Evolutionary conservation across 805 yeast genomes (phyloP).

Genomic region (Myxozyma udenii): DNA sequence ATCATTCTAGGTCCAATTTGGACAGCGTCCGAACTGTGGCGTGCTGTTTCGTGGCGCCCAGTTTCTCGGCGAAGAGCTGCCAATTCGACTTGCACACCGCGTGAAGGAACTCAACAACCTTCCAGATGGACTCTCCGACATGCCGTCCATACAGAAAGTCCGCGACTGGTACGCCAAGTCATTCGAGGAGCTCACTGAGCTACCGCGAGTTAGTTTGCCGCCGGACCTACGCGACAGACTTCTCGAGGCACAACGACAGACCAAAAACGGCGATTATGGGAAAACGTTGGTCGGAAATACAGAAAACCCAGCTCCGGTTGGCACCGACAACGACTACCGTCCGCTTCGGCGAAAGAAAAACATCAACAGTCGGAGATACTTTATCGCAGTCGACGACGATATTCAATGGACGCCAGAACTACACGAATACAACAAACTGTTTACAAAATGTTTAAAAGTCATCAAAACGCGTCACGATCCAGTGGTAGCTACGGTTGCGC

Average conservation of each 20-base stretch:
- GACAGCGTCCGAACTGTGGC: conserved; percentile 62
- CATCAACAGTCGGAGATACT: conserved; percentile 43
- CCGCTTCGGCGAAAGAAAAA: conserved; percentile 2
- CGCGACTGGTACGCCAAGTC: conserved; percentile 89
- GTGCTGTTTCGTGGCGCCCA: conserved; percentile 67
- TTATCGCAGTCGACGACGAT: conserved; percentile 50
- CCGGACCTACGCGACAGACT: conserved; percentile 44
- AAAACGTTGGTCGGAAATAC: conserved; percentile 19
- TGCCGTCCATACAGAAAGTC: conserved; percentile 73
- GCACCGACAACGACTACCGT: conserved; percentile 17
- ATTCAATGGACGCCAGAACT: conserved; percentile 73
- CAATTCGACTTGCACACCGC: conserved; percentile 79
- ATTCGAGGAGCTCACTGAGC: conserved; percentile 71
- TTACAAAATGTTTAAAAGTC: conserved; percentile 60
- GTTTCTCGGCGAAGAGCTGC: conserved; percentile 68
- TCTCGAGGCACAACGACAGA: conserved; percentile 23
- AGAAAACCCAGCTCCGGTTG: conserved; percentile 21
- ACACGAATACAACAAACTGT: conserved; percentile 63
- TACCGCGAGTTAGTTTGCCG: conserved; percentile 56
- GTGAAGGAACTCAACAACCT: conserved; percentile 79
- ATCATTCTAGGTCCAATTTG: conserved; percentile 58
- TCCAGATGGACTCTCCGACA: conserved; percentile 68
- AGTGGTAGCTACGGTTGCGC: conserved; percentile 77
- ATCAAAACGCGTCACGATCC: conserved; percentile 88
- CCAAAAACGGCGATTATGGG: conserved; percentile 19